Evolutionary conservation across 352 stramenopile genomes (phyloP).

Genomic region (Phytopythium cucurbitacearum): DNA sequence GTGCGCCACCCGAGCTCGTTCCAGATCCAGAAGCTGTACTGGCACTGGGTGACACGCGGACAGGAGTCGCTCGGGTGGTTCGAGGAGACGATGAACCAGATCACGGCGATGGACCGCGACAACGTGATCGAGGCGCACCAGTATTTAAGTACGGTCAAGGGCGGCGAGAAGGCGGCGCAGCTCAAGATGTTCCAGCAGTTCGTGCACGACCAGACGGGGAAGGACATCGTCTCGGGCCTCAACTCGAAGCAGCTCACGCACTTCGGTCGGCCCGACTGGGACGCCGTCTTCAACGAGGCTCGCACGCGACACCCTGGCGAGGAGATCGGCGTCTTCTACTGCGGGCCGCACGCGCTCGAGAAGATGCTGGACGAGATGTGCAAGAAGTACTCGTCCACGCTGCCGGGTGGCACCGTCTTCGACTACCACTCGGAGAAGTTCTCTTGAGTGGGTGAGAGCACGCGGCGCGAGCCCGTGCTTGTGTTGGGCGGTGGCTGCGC

Average conservation of each 20-base stretch:
- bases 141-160: slow-evolving; percentile 80
- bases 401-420: slow-evolving; percentile 53
- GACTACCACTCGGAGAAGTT: slow-evolving; percentile 88
- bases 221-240: slow-evolving; percentile 78
- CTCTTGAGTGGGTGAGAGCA: slow-evolving; percentile 20
- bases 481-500: not conserved
- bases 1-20: slow-evolving; percentile 67
- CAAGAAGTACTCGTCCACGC: slow-evolving; percentile 56
- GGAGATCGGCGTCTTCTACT: slow-evolving; percentile 88
- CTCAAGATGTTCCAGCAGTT: slow-evolving; percentile 87
- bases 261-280: slow-evolving; percentile 85
- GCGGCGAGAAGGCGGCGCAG: slow-evolving; percentile 63
- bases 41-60: slow-evolving; percentile 81
- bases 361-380: slow-evolving; percentile 69
- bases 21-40: slow-evolving; percentile 83
- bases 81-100: slow-evolving; percentile 82
- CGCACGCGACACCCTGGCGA: slow-evolving; percentile 43
- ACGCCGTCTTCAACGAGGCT: slow-evolving; percentile 62
- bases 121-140: slow-evolving; percentile 81
- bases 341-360: slow-evolving; percentile 74
- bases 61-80: slow-evolving; percentile 85
- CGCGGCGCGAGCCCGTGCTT: not conserved
- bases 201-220: slow-evolving; percentile 66
- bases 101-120: slow-evolving; percentile 68
- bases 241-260: slow-evolving; percentile 81